Evolutionary conservation across 805 yeast species (phyloP), one percentile per base, ranked within the genome.

Genomic region (Martiniozyma abietophila): DNA sequence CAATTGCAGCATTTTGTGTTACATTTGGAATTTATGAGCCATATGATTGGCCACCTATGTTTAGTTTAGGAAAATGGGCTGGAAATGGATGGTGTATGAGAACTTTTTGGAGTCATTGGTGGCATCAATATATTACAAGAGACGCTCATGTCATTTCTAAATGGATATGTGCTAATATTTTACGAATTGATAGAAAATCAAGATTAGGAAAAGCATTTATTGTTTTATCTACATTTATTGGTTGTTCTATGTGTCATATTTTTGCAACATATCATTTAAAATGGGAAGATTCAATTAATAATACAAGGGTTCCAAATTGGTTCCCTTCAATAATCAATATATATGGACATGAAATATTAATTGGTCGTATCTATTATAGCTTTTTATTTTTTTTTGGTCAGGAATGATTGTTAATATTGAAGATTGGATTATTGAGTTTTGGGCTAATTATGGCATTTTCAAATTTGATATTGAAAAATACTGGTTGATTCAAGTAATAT

Each of bases 51-150:
- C 44, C 44, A 4, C 33, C 22, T 19, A 27, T 27, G 34, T 41
- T 41, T 25, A 36, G 39, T 17, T 4, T 39, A 5, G 29, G 32
- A 10, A 8, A 15, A n/a, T n/a, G n/a, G n/a, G n/a, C n/a, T n/a
- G n/a, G n/a, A n/a, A 28, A 28, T 7, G 40, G 35, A 2, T 28
- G 15, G 9, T 14, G 27, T 6, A 27, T 41, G 31, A 15, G 28
- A 19, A 17, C 26, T 1, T 41, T 41, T 22, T 41, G 44, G 44
- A 22, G 39, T 8, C 6, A 23, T 15, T 39, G 43, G 40, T 41
- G 44, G 44, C 44, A 41, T 27, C 43, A 41, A 27, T 35, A 32
- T 23, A 25, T 39, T 15, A 29, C 43, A 7, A 20, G 36, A 18
- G 43, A 39, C 22, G 23, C 40, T 3, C 30, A 32, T 8, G 8